Evolutionary conservation across 2,329 filamentous ascomycete species (phyloP), one percentile per base, ranked within the genome.

Genomic region (Fusarium algeriense): DNA sequence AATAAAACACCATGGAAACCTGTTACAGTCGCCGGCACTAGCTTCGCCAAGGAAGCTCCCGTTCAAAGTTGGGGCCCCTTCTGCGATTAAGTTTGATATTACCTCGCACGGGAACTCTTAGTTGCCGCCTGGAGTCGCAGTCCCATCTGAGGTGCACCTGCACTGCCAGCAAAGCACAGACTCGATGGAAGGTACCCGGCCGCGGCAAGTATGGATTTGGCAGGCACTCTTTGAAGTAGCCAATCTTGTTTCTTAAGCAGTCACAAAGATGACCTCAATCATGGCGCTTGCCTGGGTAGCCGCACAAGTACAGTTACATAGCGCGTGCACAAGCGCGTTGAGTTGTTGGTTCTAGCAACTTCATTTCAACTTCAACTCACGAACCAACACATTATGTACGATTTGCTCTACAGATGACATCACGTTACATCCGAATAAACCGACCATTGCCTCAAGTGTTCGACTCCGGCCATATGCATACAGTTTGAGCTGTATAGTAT

Each of bases 121-220:
- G 64, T 49, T 67, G 49, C 64, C 57, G 52, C 23, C 40, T 55
- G 35, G 15, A 34, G 38, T 50, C 37, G 13, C 32, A 50, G 48
- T 50, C 7, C 20, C 38, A 43, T 34, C n/a, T 43, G n/a, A 12
- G 11, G n/a, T 15, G 37, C 52, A 26, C 30, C 30, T 55, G 38
- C 30, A 43, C 38, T 59, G 20, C 35, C 41, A 41, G 14, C 49
- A 30, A 41, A 28, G 63, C 55, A 54, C 48, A 49, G 48, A 41
- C 49, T 50, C 19, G 9, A 46, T 20, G 52, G 40, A 44, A 50
- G 38, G 63, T 49, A 67, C 61, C 70, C 66, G 70, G 70, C 70
- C 70, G 70, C 70, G 70, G 70, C 70, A 73, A 73, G 58, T 64
- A 67, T 73, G 62, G 28, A 73, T 67, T 55, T 64, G 70, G 70